Base-by-base conservation (phyloP, 768 basidiomycete genomes). In the Tylopilus rubrobrunneus region DNA sequence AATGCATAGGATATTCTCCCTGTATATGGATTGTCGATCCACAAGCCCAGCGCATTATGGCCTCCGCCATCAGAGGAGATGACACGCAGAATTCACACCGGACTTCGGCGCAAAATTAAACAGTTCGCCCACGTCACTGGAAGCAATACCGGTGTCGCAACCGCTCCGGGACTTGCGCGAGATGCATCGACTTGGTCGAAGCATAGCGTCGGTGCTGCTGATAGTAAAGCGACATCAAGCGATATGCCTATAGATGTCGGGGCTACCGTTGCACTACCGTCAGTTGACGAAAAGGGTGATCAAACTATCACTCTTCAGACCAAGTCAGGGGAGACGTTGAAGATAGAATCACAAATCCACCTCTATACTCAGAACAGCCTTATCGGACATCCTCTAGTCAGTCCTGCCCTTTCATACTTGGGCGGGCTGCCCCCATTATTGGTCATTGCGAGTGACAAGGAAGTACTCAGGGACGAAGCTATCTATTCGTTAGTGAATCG, bases 391-490 rank as follows among this genome's bases (percentile, higher is more conserved):
- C 94, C 94, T 2, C 78, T 93, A 45, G 82, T 98, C 39, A 94
- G 90, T 58, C 87, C 93, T 0, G 83, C 79, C 8, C 67, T 89
- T 57, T 82, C 82, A 0, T 94, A 92, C 69, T 78, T 99, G 11
- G 97, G 96, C 6, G 95, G 95, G 2, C 70, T 99, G 0, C 92
- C 92, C 2, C 97, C 97, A 12, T 64, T 98, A 44, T 71, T 92
- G 25, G 72, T 99, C 59, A 84, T 94, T 58, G 88, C 85, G 1
- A 85, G 96, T 39, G 89, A 97, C 52, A 89, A 87, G 62, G 96
- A 98, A 72, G 92, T 96, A 0, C 70, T 98, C 41, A 77, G 94
- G 50, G 96, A 98, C 65, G 96, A 98, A 69, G 84, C 92, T 33
- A 82, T 98, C 29, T 98, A 92, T 65, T 73, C 80, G 92, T 90